Conservation (phyloP, 768 basidiomycete genomes). For the Suillus sp. region DNA sequence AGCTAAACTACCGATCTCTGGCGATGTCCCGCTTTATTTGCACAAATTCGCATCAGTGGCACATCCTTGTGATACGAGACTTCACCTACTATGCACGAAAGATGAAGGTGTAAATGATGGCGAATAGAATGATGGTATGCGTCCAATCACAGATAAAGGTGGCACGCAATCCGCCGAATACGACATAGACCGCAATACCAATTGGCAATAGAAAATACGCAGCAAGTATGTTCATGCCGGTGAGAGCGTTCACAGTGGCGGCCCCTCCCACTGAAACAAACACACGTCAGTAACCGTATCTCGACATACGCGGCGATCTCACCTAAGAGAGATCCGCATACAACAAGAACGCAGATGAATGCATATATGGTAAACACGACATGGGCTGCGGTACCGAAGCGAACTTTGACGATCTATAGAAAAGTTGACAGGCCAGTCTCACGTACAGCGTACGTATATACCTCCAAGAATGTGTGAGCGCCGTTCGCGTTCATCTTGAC, state of each 20-base stretch:
- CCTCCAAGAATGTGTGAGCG: conserved; percentile 46
- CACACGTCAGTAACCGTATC: neutral
- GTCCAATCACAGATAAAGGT: conserved; percentile 29
- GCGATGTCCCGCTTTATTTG: conserved; percentile 43
- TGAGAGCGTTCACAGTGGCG: conserved; percentile 32
- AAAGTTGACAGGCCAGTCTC: neutral
- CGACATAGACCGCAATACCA: conserved; percentile 28
- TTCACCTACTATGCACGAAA: conserved; percentile 17
- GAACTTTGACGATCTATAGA: conserved; percentile 37
- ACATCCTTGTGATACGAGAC: neutral
- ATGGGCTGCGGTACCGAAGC: conserved; percentile 39
- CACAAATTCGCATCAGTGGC: neutral
- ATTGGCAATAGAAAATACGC: conserved; percentile 35
- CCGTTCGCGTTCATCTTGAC: conserved; percentile 47
- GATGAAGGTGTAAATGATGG: conserved; percentile 29
- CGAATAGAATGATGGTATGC: conserved; percentile 35
- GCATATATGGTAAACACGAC: conserved; percentile 38
- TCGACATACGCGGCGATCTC: neutral
- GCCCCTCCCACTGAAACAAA: conserved; percentile 27
- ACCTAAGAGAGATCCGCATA: conserved; percentile 41
- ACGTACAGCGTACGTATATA: conserved; percentile 5
- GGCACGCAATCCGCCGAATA: conserved; percentile 26
- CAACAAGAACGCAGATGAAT: conserved; percentile 38
- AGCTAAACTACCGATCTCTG: conserved; percentile 65
- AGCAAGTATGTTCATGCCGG: conserved; percentile 36